A percentile compares a stretch with the other conserved stretches of the same genome.
Evolutionary conservation across 2,329 filamentous ascomycete species (phyloP).

Genomic region (Aspergillus persii): DNA sequence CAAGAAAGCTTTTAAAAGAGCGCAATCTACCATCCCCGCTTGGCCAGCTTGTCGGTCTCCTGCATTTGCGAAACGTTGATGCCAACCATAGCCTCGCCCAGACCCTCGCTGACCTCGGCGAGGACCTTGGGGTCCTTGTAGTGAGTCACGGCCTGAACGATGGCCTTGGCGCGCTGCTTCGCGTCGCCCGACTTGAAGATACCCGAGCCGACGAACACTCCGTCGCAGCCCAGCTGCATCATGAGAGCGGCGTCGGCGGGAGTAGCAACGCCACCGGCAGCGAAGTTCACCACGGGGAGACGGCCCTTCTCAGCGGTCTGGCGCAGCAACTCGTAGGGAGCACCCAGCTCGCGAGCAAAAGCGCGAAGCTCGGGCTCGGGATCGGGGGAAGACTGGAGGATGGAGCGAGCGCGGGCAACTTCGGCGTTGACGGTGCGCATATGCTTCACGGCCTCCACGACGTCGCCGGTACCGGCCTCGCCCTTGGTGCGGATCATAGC

Average conservation of each 20-base stretch:
- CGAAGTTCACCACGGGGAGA: constrained; percentile 95
- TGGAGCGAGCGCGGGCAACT: constrained; percentile 67
- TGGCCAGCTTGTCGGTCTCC: constrained; percentile 77
- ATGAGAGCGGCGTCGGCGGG: constrained; percentile 94
- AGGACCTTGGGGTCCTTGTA: constrained; percentile 81
- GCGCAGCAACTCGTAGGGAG: constrained; percentile 74
- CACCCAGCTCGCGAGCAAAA: constrained; percentile 77
- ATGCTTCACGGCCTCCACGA: constrained; percentile 94
- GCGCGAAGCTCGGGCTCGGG: constrained; percentile 71
- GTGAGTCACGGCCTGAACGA: constrained; percentile 91
- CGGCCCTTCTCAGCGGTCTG: constrained; percentile 84
- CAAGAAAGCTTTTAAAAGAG: constrained; percentile 1
- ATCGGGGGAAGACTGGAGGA: constrained; percentile 43
- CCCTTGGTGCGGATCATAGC: constrained; percentile 99
- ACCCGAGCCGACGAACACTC: constrained; percentile 92
- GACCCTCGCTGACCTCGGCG: constrained; percentile 79
- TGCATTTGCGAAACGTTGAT: constrained; percentile 81
- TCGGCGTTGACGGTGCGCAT: constrained; percentile 86
- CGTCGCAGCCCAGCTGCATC: constrained; percentile 99
- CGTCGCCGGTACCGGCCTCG: constrained; percentile 94
- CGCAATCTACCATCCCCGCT: constrained; percentile 70
- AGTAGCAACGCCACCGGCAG: constrained; percentile 98
- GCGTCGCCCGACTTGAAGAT: constrained; percentile 98
- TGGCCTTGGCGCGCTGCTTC: constrained; percentile 84
- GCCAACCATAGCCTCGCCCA: constrained; percentile 98